Base-by-base conservation (phyloP, 352 stramenopile species). In the Pythium phragmitis region DNA sequence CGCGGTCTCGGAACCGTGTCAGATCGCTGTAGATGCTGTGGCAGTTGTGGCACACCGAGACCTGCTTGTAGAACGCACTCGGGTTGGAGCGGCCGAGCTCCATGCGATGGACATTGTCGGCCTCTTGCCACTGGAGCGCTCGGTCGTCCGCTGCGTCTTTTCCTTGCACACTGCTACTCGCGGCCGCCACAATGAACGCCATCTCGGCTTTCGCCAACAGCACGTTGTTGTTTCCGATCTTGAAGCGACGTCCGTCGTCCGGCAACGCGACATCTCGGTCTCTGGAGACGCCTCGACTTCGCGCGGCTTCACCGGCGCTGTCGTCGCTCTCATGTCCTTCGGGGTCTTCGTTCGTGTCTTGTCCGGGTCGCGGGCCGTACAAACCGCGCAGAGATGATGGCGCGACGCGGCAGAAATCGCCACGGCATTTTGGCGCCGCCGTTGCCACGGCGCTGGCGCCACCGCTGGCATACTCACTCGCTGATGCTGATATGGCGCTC, bases 21-120 rank as follows among this genome's bases (percentile, higher is more conserved):
- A 92, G 66, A 41, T 86, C 70, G 1, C 72, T 75, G 53, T 92
- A 94, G 26, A 92, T 70, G 37, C 69, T 74, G 63, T 90, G 79
- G 60, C 85, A 94, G 55, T 94, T 92, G 17, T 66, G 39, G 33
- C 85, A 94, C 11, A 94, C 82, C 0, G 59, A 42, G 9, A 89
- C 82, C 68, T 91, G 85, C 60, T 91, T 92, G 72, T 94, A 92
- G 51, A 88, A 94, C 26, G 81, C 75, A 14, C 66, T 76, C 23
- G 85, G 83, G 14, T 94, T 90, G 1, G 69, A 61, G 0, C 82
- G 76, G 0, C 83, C 85, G 7, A 94, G 60, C 51, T 92, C 78
- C 58, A 76, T 80, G 9, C 82, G 79, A 16, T 87, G 68, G 7
- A 85, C 63, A 21, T 79, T 87, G 43, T 91, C 82, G 1, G 77